Evolutionary conservation across 371 early-diverging fungal genomes (phyloP).

Genomic region (Rhizopus sp.): DNA sequence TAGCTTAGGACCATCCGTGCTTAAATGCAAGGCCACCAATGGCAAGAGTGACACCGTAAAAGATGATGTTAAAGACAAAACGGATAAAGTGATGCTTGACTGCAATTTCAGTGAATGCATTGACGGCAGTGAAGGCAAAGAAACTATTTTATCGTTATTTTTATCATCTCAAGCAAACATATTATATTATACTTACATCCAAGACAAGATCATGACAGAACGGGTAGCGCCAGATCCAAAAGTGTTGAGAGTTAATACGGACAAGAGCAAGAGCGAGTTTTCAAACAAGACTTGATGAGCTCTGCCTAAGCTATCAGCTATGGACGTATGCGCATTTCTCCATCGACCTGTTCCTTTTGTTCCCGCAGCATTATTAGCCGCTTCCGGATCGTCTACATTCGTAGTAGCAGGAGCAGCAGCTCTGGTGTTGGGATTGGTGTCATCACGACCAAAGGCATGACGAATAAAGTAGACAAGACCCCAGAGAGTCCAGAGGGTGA

Average conservation of each 20-base stretch:
- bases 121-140: conserved; percentile 21
- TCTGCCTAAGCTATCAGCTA: conserved; percentile 16
- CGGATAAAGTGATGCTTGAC: conserved; percentile 18
- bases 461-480: conserved; percentile 31
- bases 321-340: conserved; percentile 1
- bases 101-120: conserved; percentile 21
- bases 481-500: conserved; percentile 36
- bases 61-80: conserved; percentile 17
- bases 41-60: conserved; percentile 26
- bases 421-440: not conserved
- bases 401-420: conserved; percentile 1
- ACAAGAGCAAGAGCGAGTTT: conserved; percentile 37
- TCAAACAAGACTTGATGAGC: conserved; percentile 37
- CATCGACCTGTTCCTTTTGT: conserved; percentile 8
- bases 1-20: conserved; percentile 14
- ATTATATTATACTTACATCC: conserved; percentile 27
- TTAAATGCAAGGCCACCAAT: conserved; percentile 30
- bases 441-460: conserved; percentile 19
- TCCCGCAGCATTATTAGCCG: conserved; percentile 19
- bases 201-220: conserved; percentile 32
- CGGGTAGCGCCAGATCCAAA: conserved; percentile 30
- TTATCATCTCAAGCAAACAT: not conserved
- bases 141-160: conserved; percentile 12
- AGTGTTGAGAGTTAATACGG: conserved; percentile 31
- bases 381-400: conserved; percentile 24